These are phyloP conservation scores for Ceratocystiopsis sp. DNA, from an alignment of 2,329 filamentous ascomycete species.

Conservation along the genomic window DNA sequence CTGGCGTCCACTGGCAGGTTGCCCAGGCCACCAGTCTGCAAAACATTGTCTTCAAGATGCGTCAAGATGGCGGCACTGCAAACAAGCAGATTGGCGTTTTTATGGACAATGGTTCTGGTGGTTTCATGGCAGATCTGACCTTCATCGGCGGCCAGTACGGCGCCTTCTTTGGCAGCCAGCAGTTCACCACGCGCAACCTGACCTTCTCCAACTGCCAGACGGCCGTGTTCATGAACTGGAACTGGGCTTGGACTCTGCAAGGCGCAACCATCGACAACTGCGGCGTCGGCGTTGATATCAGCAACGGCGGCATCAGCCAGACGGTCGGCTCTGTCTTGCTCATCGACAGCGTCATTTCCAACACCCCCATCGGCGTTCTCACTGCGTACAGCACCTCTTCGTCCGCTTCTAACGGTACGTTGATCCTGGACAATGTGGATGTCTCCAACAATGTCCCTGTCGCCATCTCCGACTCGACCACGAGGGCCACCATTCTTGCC, in stretches of 20 bases:
- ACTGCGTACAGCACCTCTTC: constrained; percentile 48
- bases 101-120: constrained; percentile 72
- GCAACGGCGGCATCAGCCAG: constrained; percentile 42
- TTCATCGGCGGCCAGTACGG: constrained; percentile 73
- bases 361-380: constrained; percentile 59
- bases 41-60: constrained; percentile 71
- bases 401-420: constrained; percentile 56
- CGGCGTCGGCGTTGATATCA: constrained; percentile 64
- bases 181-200: constrained; percentile 72
- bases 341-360: constrained; percentile 61
- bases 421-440: constrained; percentile 82
- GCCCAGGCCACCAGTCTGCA: constrained; percentile 68
- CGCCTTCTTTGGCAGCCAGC: constrained; percentile 69
- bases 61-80: constrained; percentile 40
- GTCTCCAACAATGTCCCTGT: constrained; percentile 49
- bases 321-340: constrained; percentile 75
- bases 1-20: constrained; percentile 72
- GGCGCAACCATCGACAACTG: constrained; percentile 58
- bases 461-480: constrained; percentile 45
- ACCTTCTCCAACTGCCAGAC: constrained; percentile 70
- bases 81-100: constrained; percentile 65
- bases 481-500: constrained; percentile 41
- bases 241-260: constrained; percentile 76
- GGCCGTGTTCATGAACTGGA: constrained; percentile 80
- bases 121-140: constrained; percentile 66